Conservation (phyloP, 345 rosid genomes). For the Syzygium grande region DNA sequence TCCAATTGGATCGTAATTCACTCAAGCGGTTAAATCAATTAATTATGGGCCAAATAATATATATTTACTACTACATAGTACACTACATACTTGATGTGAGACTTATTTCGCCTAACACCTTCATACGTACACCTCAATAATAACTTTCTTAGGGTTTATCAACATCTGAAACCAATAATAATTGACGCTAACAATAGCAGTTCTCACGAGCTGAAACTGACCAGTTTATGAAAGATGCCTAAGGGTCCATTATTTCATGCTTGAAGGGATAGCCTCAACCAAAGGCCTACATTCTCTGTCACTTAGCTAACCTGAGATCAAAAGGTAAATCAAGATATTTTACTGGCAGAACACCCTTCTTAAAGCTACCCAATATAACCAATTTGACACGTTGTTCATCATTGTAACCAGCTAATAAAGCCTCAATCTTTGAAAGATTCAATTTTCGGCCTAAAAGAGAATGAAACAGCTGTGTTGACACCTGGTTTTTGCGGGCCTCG, state of each 20-base stretch:
- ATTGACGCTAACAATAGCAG: neutral
- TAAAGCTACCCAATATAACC: neutral
- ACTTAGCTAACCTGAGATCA: neutral
- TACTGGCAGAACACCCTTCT: neutral
- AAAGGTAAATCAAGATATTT: neutral
- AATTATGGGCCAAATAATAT: fast-evolving
- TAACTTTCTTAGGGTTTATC: neutral
- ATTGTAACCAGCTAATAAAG: neutral
- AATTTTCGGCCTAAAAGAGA: neutral
- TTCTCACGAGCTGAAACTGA: neutral
- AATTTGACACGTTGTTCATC: neutral
- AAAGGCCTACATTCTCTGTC: neutral
- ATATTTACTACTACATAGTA: neutral
- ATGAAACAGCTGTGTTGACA: neutral
- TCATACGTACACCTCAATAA: neutral
- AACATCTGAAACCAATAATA: neutral
- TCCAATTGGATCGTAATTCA: neutral
- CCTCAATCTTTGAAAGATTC: neutral
- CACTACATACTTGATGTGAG: neutral
- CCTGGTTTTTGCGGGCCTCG: no score
- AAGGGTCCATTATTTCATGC: neutral
- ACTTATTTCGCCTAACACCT: neutral
- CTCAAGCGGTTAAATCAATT: neutral
- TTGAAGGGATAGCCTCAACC: neutral
- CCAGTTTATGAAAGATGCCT: neutral